Conservation (phyloP, 352 stramenopile genomes). For the Nothophytophthora sp. region DNA sequence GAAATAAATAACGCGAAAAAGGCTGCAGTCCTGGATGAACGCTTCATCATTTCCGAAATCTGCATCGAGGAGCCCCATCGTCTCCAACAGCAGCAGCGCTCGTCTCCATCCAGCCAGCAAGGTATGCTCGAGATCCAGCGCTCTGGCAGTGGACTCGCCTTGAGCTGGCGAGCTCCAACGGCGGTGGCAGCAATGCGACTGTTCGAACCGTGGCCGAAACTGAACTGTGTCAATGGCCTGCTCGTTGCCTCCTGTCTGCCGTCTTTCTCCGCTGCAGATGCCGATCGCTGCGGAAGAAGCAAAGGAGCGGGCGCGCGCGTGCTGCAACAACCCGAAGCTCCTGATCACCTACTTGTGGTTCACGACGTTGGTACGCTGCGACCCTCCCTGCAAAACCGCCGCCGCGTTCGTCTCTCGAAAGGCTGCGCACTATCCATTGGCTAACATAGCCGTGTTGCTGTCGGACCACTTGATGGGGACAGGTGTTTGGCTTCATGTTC, state of each 20-base stretch:
- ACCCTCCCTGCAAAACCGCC: too few relatives aligned
- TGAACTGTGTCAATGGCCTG: background rate
- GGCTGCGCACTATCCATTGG: background rate
- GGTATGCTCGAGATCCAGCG: too few relatives aligned
- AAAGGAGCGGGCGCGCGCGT: slow-evolving; percentile 62
- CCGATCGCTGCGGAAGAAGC: slow-evolving; percentile 53
- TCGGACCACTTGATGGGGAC: too few relatives aligned
- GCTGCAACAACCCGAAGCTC: slow-evolving; percentile 80
- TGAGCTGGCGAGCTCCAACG: too few relatives aligned
- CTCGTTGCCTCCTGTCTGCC: background rate
- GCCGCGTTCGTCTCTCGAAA: too few relatives aligned
- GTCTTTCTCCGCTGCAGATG: slow-evolving; percentile 34
- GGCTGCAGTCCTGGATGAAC: background rate
- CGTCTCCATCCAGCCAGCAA: slow-evolving; percentile 3
- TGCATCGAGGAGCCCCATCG: slow-evolving; percentile 7
- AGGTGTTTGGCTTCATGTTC: slow-evolving; percentile 88
- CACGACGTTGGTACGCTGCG: slow-evolving; percentile 58
- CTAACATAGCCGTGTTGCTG: background rate
- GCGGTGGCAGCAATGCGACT: too few relatives aligned
- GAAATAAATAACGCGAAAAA: too few relatives aligned
- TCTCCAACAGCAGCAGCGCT: slow-evolving; percentile 1
- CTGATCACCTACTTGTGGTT: slow-evolving; percentile 89
- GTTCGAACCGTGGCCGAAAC: too few relatives aligned
- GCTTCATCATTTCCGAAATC: slow-evolving; percentile 22
- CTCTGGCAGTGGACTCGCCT: too few relatives aligned